Conservation (phyloP, 108 stramenopile genomes). For the Heterococcus sp. region DNA sequence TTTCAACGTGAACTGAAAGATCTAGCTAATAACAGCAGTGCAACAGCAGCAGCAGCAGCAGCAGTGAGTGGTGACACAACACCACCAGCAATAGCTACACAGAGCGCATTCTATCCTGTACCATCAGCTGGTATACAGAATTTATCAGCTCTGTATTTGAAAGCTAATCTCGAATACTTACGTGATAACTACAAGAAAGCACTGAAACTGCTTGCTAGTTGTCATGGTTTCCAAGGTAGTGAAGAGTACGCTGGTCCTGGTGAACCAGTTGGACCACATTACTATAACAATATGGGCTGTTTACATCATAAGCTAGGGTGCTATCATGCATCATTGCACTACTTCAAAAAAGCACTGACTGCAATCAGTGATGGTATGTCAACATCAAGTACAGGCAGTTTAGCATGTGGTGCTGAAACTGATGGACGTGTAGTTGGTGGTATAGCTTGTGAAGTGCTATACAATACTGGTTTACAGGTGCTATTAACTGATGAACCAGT, state of each 20-base stretch:
- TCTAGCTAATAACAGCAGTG: background rate
- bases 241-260: conserved; percentile 27
- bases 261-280: conserved; percentile 16
- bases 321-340: conserved; percentile 38
- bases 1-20: conserved; percentile 39
- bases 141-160: conserved; percentile 36
- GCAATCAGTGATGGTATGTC: background rate
- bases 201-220: conserved; percentile 43
- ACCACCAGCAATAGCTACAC: background rate
- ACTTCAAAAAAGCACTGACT: conserved; percentile 29
- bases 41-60: background rate
- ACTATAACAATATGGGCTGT: conserved; percentile 50
- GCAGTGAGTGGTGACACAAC: too few species aligned
- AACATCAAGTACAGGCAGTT: background rate
- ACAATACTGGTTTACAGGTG: conserved; percentile 43
- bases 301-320: conserved; percentile 29
- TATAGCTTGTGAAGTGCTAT: conserved; percentile 22
- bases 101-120: conserved; percentile 25
- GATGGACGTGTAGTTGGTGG: background rate
- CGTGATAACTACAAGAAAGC: conserved; percentile 44
- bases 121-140: conserved; percentile 41
- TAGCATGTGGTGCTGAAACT: background rate
- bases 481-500: conserved; percentile 9
- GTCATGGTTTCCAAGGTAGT: conserved; percentile 21
- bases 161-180: conserved; percentile 46